Evolutionary conservation across 441 rosid genomes (phyloP).

Genomic region (Arabidopsis lyrata): DNA sequence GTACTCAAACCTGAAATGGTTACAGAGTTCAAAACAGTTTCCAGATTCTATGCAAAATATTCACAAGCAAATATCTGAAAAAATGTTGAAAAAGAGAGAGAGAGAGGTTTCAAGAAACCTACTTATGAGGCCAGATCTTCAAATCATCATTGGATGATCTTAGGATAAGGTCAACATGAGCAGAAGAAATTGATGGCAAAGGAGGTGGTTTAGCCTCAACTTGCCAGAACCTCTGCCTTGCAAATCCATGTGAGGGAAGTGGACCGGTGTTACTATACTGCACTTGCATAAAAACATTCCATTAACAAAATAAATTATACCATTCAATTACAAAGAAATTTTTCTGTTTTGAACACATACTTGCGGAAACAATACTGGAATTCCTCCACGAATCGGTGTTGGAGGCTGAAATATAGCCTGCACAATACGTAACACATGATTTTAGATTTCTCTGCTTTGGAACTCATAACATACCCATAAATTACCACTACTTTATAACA

Average conservation of each 20-base stretch:
- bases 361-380: constrained; percentile 72
- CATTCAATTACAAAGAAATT: neutral
- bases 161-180: constrained; percentile 57
- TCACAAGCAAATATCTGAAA: neutral
- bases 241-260: constrained; percentile 75
- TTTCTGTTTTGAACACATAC: constrained; percentile 38
- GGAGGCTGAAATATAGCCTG: constrained; percentile 66
- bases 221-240: constrained; percentile 60
- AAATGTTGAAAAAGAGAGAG: neutral
- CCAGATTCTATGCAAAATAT: neutral
- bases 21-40: constrained; percentile 15
- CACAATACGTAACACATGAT: constrained; percentile 21
- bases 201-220: constrained; percentile 65
- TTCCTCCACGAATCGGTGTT: constrained; percentile 74
- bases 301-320: constrained; percentile 24
- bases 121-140: constrained; percentile 78
- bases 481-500: no score
- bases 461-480: neutral
- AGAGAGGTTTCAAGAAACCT: constrained; percentile 33
- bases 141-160: constrained; percentile 56
- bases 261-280: constrained; percentile 61
- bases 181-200: constrained; percentile 44
- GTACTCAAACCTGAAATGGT: constrained; percentile 54
- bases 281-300: constrained; percentile 30
- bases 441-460: constrained; percentile 12